Base-by-base conservation (phyloP, 805 yeast genomes). In the Suhomyces sp. region DNA sequence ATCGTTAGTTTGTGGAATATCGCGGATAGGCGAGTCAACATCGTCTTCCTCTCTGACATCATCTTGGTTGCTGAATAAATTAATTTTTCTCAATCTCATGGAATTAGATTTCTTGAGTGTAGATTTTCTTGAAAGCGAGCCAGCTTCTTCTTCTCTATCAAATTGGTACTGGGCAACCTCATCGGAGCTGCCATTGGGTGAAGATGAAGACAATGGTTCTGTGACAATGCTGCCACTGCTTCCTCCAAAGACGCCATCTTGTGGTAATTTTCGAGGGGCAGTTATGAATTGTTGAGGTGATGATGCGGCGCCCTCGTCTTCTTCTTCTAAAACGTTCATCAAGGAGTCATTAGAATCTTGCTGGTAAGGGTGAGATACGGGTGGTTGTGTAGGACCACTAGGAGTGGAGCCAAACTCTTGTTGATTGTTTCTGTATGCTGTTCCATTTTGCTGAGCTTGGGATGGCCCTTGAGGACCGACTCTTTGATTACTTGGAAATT, bases 81-180 rank as follows among this genome's bases (percentile, higher is more conserved):
- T 60, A 25, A 68, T 52, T 32, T 66, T 66, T 10, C 72, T 48
- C 22, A 68, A 58, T 24, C 67, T 57, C 63, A 63, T 60, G 11
- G 72, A 67, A 36, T 65, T 63, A 12, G 65, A 49, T 36, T 62
- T 63, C 36, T 58, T 61, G 13, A 66, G 38, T 1, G 72, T 66
- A 5, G 69, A 59, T 34, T 61, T 64, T 29, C 72, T 47, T 3
- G 73, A 66, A 14, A 60, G 38, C 32, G 54, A 54, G 2, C 52
- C 48, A 19, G 54, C 54, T 3, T 48, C 47, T 13, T 56, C 58
- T 10, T 53, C 57, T 6, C 51, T 39, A 8, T 62, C 69, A 35
- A 58, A 57, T 16, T 53, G 51, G 42, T 61, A 62, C 7, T 62
- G 55, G 8, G 48, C 14, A 54, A 31, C 60, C 5, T 54, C 55